Evolutionary conservation across 768 basidiomycete species (phyloP), one percentile per base, ranked within the genome.

Genomic region (Lactifluus echinatus): DNA sequence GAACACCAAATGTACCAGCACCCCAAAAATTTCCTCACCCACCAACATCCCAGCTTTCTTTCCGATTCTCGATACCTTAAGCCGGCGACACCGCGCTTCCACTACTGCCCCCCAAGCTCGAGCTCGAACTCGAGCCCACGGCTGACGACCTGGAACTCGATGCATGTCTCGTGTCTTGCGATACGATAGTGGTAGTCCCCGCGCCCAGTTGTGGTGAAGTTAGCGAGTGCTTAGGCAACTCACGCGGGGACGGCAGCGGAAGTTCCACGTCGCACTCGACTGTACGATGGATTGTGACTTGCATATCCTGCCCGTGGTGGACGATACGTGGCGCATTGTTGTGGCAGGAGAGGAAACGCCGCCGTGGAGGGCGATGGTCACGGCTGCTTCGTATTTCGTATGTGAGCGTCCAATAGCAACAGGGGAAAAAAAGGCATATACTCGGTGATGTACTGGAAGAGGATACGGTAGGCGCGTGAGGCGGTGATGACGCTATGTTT

Each of bases 371-470:
- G 36, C 46, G 39, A 19, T 43, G 6, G 2, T 45, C 44, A 17
- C 11, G 17, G 37, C 52, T 50, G 40, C 50, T 57, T 36, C 6
- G 21, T 17, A 45, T 39, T 52, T 19, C 10, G 21, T 10, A 44
- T 31, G 42, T 57, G 26, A 50, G 55, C 14, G 15, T 57, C 43
- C 24, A 15, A 19, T 14, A 17, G n/a, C 36, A 28, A 6, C 28
- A 28, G 15, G 21, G 31, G 15, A 40, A 12, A 10, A 10, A 3
- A 6, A 29, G n/a, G 24, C 23, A 23, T 17, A 19, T 31, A 59
- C 53, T 39, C 44, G 26, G 47, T 44, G 23, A 57, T 57, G 44
- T 51, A 58, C 36, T 57, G 55, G 44, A 60, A 57, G 28, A 60
- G 50, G 26, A 51, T 43, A 37, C 55, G 56, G 37, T 52, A 57